These are phyloP conservation scores for Cymodocea nodosa DNA, from an alignment of 116 monocot genomes.

Conservation along the genomic window DNA sequence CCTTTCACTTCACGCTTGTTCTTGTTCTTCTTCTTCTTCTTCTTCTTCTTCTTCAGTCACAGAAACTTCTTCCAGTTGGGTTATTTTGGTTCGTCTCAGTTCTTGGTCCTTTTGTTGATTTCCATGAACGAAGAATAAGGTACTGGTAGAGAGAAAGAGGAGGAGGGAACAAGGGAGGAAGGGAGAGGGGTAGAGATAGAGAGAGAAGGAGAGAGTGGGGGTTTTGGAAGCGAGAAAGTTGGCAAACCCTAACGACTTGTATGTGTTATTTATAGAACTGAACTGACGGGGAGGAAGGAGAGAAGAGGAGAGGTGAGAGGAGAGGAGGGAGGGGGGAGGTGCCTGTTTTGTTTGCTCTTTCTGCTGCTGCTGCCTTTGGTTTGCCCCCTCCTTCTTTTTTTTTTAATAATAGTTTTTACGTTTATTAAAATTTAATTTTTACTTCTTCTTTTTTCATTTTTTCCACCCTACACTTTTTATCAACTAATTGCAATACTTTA, in stretches of 20 bases:
- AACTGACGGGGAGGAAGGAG: no score
- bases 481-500: no score
- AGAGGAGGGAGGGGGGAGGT: no score
- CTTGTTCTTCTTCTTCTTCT: not conserved
- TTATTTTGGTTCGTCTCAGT: not conserved
- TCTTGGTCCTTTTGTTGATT: not conserved
- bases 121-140: not conserved
- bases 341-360: no score
- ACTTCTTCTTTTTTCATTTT: no score
- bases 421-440: no score
- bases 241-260: conserved; percentile 1
- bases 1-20: not conserved
- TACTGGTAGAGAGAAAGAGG: not conserved
- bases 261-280: not conserved
- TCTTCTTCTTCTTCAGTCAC: not conserved
- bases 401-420: no score
- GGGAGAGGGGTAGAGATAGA: not conserved
- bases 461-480: no score
- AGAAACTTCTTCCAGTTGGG: not conserved
- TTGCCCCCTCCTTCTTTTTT: no score
- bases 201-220: not conserved
- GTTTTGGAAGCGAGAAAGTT: not conserved
- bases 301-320: no score
- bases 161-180: not conserved
- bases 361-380: no score